Evolutionary conservation across 2,329 filamentous ascomycete genomes (phyloP).

Genomic region (Ceratocystis smalleyi): DNA sequence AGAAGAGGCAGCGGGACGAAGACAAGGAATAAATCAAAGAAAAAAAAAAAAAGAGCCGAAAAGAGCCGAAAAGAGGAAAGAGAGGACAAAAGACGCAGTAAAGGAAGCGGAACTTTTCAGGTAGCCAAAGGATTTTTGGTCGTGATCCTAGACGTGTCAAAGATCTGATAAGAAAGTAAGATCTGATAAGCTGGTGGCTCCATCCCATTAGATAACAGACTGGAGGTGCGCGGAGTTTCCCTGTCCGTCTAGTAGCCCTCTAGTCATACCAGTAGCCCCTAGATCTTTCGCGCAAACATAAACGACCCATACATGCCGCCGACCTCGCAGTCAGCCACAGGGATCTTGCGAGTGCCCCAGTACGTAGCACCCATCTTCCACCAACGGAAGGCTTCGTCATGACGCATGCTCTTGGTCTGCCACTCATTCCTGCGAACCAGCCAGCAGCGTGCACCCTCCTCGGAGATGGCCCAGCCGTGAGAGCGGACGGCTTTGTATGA

Average conservation of each 20-base stretch:
- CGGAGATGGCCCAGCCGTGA: conserved; percentile 55
- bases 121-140: neutral
- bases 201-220: no score
- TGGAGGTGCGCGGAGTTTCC: no score
- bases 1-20: neutral
- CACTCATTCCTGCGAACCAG: conserved; percentile 41
- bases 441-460: conserved; percentile 51
- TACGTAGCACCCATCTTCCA: conserved; percentile 79
- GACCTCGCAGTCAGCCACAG: conserved; percentile 79
- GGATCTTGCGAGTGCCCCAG: conserved; percentile 82
- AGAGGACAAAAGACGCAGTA: neutral
- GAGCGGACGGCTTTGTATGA: conserved; percentile 43
- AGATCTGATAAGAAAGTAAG: neutral
- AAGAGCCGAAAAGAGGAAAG: conserved; percentile 3
- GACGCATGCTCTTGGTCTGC: conserved; percentile 21
- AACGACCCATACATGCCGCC: conserved; percentile 79
- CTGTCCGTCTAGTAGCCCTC: neutral
- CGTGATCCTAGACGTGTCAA: neutral
- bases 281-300: conserved; percentile 47
- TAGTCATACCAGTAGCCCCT: conserved; percentile 18
- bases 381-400: conserved; percentile 36
- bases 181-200: neutral
- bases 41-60: neutral
- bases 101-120: neutral
- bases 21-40: neutral